Conservation (phyloP, 2,329 filamentous ascomycete genomes). For the Nigrospora sphaerica region DNA sequence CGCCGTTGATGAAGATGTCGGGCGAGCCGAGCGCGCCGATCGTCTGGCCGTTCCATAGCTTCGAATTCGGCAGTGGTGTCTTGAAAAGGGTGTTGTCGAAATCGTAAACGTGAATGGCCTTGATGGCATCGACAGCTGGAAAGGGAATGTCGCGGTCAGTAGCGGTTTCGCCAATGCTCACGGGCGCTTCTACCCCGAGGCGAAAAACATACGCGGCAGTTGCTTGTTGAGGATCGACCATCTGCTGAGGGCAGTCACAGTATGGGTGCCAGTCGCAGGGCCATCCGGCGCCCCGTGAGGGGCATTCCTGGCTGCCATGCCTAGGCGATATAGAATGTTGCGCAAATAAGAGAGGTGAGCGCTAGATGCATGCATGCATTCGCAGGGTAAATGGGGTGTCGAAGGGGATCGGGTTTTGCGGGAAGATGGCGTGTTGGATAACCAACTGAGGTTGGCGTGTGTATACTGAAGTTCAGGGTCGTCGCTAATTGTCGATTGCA, state of each 20-base stretch:
- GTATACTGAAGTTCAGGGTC: no score
- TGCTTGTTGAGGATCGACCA: slow-evolving; percentile 76
- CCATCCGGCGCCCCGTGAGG: slow-evolving; percentile 10
- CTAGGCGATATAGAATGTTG: slow-evolving; percentile 14
- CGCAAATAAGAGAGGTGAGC: background rate
- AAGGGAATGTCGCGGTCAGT: slow-evolving; percentile 3
- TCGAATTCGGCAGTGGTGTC: slow-evolving; percentile 81
- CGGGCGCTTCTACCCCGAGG: background rate
- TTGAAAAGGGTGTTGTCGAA: slow-evolving; percentile 97
- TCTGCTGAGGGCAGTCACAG: slow-evolving; percentile 68
- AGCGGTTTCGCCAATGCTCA: background rate
- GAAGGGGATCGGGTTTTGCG: background rate
- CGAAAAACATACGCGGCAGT: slow-evolving; percentile 52
- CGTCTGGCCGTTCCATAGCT: slow-evolving; percentile 75
- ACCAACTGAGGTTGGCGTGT: no score
- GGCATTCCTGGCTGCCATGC: slow-evolving; percentile 11
- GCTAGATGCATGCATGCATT: slow-evolving; percentile 1
- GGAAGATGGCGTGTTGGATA: background rate
- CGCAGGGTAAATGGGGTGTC: background rate
- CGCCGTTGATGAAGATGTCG: slow-evolving; percentile 72
- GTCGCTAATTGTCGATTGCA: no score
- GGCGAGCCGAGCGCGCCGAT: slow-evolving; percentile 70
- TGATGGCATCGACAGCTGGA: slow-evolving; percentile 59
- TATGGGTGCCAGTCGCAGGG: slow-evolving; percentile 27
- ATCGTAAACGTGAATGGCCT: slow-evolving; percentile 85